These are phyloP conservation scores for Ceratocystis harringtonii DNA, from an alignment of 2,329 filamentous ascomycete genomes.

Conservation along the genomic window DNA sequence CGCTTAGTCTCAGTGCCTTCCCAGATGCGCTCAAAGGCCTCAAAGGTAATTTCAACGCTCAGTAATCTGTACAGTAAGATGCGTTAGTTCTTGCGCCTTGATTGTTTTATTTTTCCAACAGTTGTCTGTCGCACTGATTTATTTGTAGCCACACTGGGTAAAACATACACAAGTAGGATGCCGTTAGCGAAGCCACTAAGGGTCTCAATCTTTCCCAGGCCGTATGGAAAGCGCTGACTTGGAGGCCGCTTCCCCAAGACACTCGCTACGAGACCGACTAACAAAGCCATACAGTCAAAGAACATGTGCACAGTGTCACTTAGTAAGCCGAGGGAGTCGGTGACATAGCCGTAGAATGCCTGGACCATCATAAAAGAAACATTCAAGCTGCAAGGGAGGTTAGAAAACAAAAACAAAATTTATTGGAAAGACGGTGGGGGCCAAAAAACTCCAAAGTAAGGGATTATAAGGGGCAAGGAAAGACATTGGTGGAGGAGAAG, in stretches of 20 bases:
- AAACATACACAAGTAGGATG: slow-evolving; percentile 68
- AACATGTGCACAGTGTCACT: slow-evolving; percentile 99
- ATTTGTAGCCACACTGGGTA: too few species aligned
- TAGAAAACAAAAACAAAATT: background rate
- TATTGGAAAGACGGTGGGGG: background rate
- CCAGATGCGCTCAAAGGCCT: slow-evolving; percentile 75
- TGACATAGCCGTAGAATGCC: slow-evolving; percentile 83
- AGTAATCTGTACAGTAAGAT: slow-evolving; percentile 47
- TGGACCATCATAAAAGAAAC: slow-evolving; percentile 91
- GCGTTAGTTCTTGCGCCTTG: background rate
- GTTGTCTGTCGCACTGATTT: too few species aligned
- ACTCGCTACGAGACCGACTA: slow-evolving; percentile 77
- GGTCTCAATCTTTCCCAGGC: slow-evolving; percentile 92
- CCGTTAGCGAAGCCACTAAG: slow-evolving; percentile 93
- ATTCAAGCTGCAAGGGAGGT: slow-evolving; percentile 50
- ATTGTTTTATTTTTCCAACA: background rate
- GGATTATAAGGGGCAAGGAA: background rate
- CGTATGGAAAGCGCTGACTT: slow-evolving; percentile 78
- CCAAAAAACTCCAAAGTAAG: background rate
- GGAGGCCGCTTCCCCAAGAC: slow-evolving; percentile 96
- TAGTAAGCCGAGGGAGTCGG: slow-evolving; percentile 83
- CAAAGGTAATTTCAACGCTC: slow-evolving; percentile 89
- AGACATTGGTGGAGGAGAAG: background rate
- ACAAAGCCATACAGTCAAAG: slow-evolving; percentile 86
- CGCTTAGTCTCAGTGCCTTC: slow-evolving; percentile 74